Evolutionary conservation across 768 basidiomycete genomes (phyloP).

Genomic region (Pisolithus orientalis): DNA sequence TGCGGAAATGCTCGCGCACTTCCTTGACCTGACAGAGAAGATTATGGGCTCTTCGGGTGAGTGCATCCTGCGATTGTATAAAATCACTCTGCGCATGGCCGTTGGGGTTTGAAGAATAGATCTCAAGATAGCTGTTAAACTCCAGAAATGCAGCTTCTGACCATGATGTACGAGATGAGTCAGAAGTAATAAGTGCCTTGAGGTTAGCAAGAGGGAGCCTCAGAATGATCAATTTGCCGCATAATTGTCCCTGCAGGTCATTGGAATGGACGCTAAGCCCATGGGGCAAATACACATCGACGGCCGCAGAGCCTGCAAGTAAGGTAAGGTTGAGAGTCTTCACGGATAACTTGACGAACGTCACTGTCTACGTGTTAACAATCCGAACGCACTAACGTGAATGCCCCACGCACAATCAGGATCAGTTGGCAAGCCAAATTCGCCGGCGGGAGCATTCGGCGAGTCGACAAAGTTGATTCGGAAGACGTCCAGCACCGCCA

Average conservation of each 20-base stretch:
- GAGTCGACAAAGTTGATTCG: conserved; percentile 66
- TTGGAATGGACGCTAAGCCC: conserved; percentile 69
- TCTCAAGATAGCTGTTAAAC: conserved; percentile 56
- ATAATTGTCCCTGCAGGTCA: conserved; percentile 63
- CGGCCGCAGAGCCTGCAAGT: conserved; percentile 44
- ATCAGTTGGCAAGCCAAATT: conserved; percentile 54
- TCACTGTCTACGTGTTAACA: conserved; percentile 46
- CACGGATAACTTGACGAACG: conserved; percentile 70
- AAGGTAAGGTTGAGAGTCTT: conserved; percentile 51
- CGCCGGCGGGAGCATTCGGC: conserved; percentile 74
- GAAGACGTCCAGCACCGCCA: conserved; percentile 52
- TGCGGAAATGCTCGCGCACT: conserved; percentile 7
- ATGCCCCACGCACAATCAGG: conserved; percentile 62
- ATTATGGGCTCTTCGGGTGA: conserved; percentile 55
- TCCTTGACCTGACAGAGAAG: conserved; percentile 37
- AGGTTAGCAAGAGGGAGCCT: conserved; percentile 45
- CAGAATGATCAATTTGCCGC: conserved; percentile 59
- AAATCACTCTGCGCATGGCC: conserved; percentile 58
- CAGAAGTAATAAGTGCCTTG: conserved; percentile 44
- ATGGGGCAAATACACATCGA: conserved; percentile 46
- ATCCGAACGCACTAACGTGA: not conserved
- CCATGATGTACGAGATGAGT: conserved; percentile 45
- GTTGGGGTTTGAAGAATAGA: conserved; percentile 57
- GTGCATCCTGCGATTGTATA: conserved; percentile 60
- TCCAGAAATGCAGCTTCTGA: conserved; percentile 52